Conservation (phyloP, 2,329 filamentous ascomycete genomes). For the Byssochlamys sp. region DNA sequence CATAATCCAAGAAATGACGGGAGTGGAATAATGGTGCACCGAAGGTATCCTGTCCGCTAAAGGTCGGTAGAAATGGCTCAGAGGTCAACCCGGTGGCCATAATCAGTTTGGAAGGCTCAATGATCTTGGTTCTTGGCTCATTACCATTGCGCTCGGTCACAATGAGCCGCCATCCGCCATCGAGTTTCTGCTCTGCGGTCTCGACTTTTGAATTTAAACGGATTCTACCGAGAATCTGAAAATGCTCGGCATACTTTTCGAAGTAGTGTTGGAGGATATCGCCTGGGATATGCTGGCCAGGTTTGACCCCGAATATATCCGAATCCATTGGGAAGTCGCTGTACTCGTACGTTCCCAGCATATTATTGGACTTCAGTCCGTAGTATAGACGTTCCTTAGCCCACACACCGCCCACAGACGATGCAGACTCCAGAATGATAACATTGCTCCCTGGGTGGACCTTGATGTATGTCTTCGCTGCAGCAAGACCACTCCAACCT, state of each 20-base stretch:
- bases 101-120: conserved; percentile 44
- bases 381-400: conserved; percentile 55
- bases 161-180: conserved; percentile 28
- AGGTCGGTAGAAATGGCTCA: conserved; percentile 45
- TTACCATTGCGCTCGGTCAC: conserved; percentile 13
- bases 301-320: conserved; percentile 40
- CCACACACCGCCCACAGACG: conserved; percentile 61
- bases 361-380: conserved; percentile 63
- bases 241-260: conserved; percentile 45
- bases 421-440: conserved; percentile 48
- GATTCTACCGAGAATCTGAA: conserved; percentile 41
- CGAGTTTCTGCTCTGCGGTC: conserved; percentile 34
- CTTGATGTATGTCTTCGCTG: conserved; percentile 53
- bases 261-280: conserved; percentile 49
- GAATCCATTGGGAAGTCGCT: conserved; percentile 62
- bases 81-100: conserved; percentile 55
- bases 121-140: conserved; percentile 2
- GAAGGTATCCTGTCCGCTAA: conserved; percentile 44
- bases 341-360: conserved; percentile 63
- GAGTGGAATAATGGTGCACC: conserved; percentile 49
- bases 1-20: conserved; percentile 40
- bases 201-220: conserved; percentile 45
- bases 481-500: conserved; percentile 50
- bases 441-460: conserved; percentile 50
- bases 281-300: conserved; percentile 52